These are phyloP conservation scores for Penicillium simplicissimum DNA, from an alignment of 495 filamentous ascomycete genomes.

Conservation along the genomic window DNA sequence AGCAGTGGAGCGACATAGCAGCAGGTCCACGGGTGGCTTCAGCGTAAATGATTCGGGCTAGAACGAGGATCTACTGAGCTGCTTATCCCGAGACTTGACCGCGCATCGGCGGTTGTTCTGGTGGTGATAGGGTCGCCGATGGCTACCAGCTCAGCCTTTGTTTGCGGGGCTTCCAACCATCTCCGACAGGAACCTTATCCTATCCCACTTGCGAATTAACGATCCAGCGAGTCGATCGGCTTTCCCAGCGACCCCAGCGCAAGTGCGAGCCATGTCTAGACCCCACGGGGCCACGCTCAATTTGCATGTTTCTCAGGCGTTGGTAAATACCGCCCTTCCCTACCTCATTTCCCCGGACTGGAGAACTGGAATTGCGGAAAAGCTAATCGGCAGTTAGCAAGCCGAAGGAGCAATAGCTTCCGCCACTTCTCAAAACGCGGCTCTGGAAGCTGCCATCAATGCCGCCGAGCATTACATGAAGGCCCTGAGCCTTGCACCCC, in stretches of 20 bases:
- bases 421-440: conserved; percentile 61
- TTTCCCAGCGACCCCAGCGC: neutral
- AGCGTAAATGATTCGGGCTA: neutral
- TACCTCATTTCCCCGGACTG: conserved; percentile 6
- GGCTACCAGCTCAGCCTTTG: neutral
- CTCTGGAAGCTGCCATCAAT: conserved; percentile 70
- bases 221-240: conserved; percentile 1
- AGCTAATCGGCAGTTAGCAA: conserved; percentile 50
- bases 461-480: conserved; percentile 79
- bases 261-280: conserved; percentile 33
- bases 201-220: neutral
- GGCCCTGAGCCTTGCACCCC: conserved; percentile 56
- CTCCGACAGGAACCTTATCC: neutral
- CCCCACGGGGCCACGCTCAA: conserved; percentile 25
- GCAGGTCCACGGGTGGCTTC: neutral
- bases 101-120: neutral
- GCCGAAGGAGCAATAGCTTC: conserved; percentile 57
- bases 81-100: conserved; percentile 3
- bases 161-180: conserved; percentile 14
- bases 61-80: neutral
- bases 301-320: conserved; percentile 25
- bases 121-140: conserved; percentile 1
- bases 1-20: conserved; percentile 2
- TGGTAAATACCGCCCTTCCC: conserved; percentile 4
- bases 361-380: neutral